Evolutionary conservation across 2,329 filamentous ascomycete species (phyloP).

Genomic region (Penicillium sp.): DNA sequence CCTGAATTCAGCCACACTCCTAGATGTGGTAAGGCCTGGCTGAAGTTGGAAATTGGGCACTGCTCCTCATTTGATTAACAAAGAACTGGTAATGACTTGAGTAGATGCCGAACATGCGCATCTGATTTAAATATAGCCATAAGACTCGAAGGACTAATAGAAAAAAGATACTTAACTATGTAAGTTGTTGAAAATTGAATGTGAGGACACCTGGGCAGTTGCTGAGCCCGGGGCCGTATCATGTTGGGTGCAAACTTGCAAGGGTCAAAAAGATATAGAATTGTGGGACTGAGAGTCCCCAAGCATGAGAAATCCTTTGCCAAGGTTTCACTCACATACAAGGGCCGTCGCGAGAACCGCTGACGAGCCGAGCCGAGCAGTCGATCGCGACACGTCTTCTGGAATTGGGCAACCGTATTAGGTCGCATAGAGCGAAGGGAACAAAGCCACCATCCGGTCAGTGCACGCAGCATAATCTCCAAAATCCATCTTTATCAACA

Average conservation of each 20-base stretch:
- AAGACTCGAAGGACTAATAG: background rate
- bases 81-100: background rate
- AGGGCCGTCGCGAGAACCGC: too few species aligned
- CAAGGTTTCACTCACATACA: too few species aligned
- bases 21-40: background rate
- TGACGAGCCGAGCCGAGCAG: background rate
- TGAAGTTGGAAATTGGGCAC: background rate
- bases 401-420: background rate
- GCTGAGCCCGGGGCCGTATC: too few species aligned
- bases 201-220: too few species aligned
- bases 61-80: background rate
- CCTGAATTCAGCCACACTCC: background rate
- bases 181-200: too few species aligned
- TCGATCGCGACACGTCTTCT: background rate
- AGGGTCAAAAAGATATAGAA: too few species aligned
- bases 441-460: background rate
- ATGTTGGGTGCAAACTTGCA: too few species aligned
- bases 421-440: background rate
- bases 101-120: background rate
- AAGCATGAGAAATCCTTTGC: too few species aligned
- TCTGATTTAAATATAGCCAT: background rate
- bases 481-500: background rate
- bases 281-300: too few species aligned
- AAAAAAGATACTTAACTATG: too few species aligned
- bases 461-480: background rate